These are phyloP conservation scores for Pseudonitzschia multistriata DNA, from an alignment of 108 stramenopile species.

Conservation along the genomic window DNA sequence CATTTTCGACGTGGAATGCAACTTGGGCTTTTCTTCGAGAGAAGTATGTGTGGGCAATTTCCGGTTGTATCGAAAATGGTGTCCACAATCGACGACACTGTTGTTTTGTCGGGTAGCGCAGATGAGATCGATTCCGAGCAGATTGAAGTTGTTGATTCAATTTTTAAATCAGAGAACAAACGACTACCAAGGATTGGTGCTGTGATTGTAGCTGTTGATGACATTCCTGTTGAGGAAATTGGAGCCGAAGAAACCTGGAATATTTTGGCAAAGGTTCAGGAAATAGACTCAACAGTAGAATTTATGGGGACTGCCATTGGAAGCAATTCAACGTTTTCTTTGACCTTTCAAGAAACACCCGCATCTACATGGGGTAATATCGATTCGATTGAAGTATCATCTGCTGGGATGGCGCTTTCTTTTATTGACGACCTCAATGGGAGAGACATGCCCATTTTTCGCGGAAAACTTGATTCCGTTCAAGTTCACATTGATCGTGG, in stretches of 20 bases:
- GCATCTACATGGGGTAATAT: slow-evolving; percentile 39
- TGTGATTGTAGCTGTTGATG: slow-evolving; percentile 43
- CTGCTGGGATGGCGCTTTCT: slow-evolving; percentile 44
- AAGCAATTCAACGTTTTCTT: slow-evolving; percentile 10
- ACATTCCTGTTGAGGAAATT: slow-evolving; percentile 27
- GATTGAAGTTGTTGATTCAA: slow-evolving; percentile 21
- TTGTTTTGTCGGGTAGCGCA: slow-evolving; percentile 4
- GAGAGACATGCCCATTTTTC: slow-evolving; percentile 65
- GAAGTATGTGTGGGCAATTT: slow-evolving; percentile 35
- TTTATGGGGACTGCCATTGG: neutral
- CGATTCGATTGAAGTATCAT: slow-evolving; percentile 37
- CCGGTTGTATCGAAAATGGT: slow-evolving; percentile 34
- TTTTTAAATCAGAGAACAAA: slow-evolving; percentile 11
- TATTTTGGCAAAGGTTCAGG: neutral
- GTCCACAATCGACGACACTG: slow-evolving; percentile 5
- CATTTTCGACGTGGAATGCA: slow-evolving; percentile 23
- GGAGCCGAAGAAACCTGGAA: slow-evolving; percentile 33
- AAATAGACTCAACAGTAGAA: neutral
- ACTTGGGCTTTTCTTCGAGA: slow-evolving; percentile 34
- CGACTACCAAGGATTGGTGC: slow-evolving; percentile 45
- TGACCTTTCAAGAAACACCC: slow-evolving; percentile 56
- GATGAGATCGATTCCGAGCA: slow-evolving; percentile 23
- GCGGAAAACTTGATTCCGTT: slow-evolving; percentile 33
- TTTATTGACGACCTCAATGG: slow-evolving; percentile 68
- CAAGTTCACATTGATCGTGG: slow-evolving; percentile 45